These are phyloP conservation scores for Epichloe baconii DNA, from an alignment of 2,329 filamentous ascomycete species.

Conservation along the genomic window DNA sequence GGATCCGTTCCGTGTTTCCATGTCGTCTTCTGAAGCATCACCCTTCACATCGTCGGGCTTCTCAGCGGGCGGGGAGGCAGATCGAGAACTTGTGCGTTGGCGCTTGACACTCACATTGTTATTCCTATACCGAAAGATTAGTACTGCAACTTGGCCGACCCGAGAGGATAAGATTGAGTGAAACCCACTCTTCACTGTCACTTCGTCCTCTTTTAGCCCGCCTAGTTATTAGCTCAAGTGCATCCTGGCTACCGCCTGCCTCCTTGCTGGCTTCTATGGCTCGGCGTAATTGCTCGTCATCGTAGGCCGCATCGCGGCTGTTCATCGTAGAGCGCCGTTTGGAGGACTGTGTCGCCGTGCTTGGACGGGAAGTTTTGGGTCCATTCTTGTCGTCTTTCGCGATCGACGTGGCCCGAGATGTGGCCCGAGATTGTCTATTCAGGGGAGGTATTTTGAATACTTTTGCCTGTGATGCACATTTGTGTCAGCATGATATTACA, in stretches of 20 bases:
- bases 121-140: conserved; percentile 30
- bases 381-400: conserved; percentile 48
- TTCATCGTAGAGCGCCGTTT: conserved; percentile 97
- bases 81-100: conserved; percentile 69
- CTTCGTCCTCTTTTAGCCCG: conserved; percentile 75
- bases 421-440: conserved; percentile 40
- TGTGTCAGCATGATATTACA: conserved; percentile 20
- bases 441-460: conserved; percentile 53
- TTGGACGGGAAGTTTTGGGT: conserved; percentile 42
- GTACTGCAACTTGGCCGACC: conserved; percentile 13
- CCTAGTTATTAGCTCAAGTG: conserved; percentile 40
- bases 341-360: conserved; percentile 40
- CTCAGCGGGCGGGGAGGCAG: conserved; percentile 41
- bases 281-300: conserved; percentile 77
- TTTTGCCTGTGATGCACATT: conserved; percentile 37
- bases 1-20: conserved; percentile 32
- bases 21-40: conserved; percentile 63
- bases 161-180: conserved; percentile 3
- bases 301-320: conserved; percentile 85
- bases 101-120: conserved; percentile 62
- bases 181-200: conserved; percentile 82
- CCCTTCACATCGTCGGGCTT: conserved; percentile 34
- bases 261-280: conserved; percentile 94
- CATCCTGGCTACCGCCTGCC: conserved; percentile 41
- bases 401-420: conserved; percentile 50